Percentiles rank a stretch among this genome's conserved stretches.
phyloP scores from a whole-genome alignment of 129 eudicot genomes.

The Artemisia tridentata region DNA sequence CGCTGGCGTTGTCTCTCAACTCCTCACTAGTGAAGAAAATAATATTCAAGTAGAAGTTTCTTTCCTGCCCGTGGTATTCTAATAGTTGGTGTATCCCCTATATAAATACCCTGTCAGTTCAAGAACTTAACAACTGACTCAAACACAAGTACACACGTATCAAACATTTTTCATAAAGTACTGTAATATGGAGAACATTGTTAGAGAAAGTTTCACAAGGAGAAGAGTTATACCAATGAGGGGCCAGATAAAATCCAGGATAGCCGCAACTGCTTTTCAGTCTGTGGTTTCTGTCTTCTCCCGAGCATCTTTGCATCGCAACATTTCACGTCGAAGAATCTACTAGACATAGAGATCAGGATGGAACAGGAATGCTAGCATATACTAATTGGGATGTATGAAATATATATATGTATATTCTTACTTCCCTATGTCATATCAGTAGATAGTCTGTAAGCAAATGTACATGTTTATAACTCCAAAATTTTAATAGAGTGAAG shows the following conservation, averaged over 20 bases:
- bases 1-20: slow-evolving; percentile 32
- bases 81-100: neutral
- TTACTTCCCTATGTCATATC: too few relatives aligned
- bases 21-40: slow-evolving; percentile 11
- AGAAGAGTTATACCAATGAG: slow-evolving; percentile 51
- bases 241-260: slow-evolving; percentile 56
- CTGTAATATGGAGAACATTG: slow-evolving; percentile 26
- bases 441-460: too few relatives aligned
- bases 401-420: too few relatives aligned
- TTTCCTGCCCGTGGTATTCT: slow-evolving; percentile 22
- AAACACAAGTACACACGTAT: neutral
- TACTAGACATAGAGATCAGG: slow-evolving; percentile 4
- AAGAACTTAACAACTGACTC: slow-evolving; percentile 7
- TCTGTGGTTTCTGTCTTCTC: slow-evolving; percentile 42
- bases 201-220: slow-evolving; percentile 25
- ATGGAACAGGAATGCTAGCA: neutral
- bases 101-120: slow-evolving; percentile 26
- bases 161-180: neutral
- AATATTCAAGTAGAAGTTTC: slow-evolving; percentile 18
- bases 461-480: too few relatives aligned
- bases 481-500: too few relatives aligned
- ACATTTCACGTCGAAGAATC: slow-evolving; percentile 12
- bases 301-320: slow-evolving; percentile 24
- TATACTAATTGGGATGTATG: neutral
- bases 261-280: slow-evolving; percentile 58